Base-by-base conservation (phyloP, 2,329 filamentous ascomycete species). In the Claviceps humidiphila region DNA sequence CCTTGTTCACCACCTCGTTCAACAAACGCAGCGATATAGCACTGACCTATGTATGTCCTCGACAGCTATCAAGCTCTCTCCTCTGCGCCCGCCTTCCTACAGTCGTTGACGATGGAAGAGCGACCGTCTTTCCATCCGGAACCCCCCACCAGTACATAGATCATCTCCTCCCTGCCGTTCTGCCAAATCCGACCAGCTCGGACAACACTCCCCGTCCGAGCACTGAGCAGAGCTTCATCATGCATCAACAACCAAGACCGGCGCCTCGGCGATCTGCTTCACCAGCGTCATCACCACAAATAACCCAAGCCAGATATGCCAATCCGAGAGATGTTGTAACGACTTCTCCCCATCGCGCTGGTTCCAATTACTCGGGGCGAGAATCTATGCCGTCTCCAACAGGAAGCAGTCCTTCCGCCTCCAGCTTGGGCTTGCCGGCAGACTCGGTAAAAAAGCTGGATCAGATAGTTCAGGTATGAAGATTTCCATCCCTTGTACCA, bases 201-300 rank as follows among this genome's bases (percentile, higher is more conserved):
- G 30, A 26, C 24, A 46, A 2, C 5, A 16, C 14, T 26, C 38
- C 24, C 41, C 37, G 7, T 24, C 38, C 3, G 20, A 22, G 20
- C 20, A 22, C 38, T 17, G 45, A 50, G 51, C 51, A 38, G 52
- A 47, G 49, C 54, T 51, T 38, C 49, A 38, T 48, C 50, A 96
- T 96, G 90, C 89, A 96, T 79, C 90, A 95, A 71, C 87, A 90
- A 71, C 84, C 87, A 61, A 83, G 90, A 61, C 79, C 82, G 56
- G 79, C 85, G 58, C 84, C 86, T 58, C 78, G 82, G 66, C 78
- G 81, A 62, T 42, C 53, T 20, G 78, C 84, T 56, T 89, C 87
- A 56, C 83, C 88, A 56, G 83, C 84, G 61, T 81, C 78, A 61
- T 84, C 84, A 48, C 78, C 84, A 50, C 80, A 84, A 65, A 83